phyloP scores from a whole-genome alignment of 768 basidiomycete genomes.

The Nevesoporus exiguus region DNA sequence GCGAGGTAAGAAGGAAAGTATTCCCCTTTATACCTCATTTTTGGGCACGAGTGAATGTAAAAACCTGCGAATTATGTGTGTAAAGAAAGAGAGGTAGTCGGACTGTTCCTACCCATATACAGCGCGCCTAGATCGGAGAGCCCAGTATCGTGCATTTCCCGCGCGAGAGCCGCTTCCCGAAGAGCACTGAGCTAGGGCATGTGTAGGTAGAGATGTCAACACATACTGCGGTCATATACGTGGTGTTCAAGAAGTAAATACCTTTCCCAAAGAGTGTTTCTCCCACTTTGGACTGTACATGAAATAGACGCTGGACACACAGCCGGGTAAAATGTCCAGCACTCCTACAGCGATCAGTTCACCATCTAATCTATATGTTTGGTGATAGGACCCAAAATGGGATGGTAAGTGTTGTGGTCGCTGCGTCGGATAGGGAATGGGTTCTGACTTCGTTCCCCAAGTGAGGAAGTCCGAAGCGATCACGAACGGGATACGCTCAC shows the following conservation, averaged over 20 bases:
- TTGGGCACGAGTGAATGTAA: slow-evolving; percentile 88
- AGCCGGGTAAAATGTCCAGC: slow-evolving; percentile 83
- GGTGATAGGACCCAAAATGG: slow-evolving; percentile 92
- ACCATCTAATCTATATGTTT: slow-evolving; percentile 80
- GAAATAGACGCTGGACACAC: slow-evolving; percentile 87
- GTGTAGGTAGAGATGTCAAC: neutral
- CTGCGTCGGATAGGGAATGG: slow-evolving; percentile 53
- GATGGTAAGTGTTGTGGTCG: slow-evolving; percentile 59
- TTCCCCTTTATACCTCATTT: slow-evolving; percentile 97
- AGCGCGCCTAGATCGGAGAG: slow-evolving; percentile 57
- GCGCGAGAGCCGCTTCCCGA: slow-evolving; percentile 70
- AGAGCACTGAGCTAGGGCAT: slow-evolving; percentile 71
- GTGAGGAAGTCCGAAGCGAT: neutral
- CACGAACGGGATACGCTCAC: slow-evolving; percentile 39
- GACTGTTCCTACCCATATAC: slow-evolving; percentile 73
- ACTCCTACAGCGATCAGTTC: slow-evolving; percentile 82
- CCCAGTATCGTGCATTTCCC: slow-evolving; percentile 74
- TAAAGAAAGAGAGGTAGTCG: neutral
- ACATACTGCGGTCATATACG: neutral
- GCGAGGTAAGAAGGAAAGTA: slow-evolving; percentile 84
- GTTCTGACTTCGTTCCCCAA: slow-evolving; percentile 41
- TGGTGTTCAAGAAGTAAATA: slow-evolving; percentile 21
- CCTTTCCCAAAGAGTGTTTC: slow-evolving; percentile 75
- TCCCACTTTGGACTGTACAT: slow-evolving; percentile 78
- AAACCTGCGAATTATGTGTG: slow-evolving; percentile 53